These are phyloP conservation scores for Penicillium chermesinum DNA, from an alignment of 495 filamentous ascomycete genomes.

Conservation along the genomic window DNA sequence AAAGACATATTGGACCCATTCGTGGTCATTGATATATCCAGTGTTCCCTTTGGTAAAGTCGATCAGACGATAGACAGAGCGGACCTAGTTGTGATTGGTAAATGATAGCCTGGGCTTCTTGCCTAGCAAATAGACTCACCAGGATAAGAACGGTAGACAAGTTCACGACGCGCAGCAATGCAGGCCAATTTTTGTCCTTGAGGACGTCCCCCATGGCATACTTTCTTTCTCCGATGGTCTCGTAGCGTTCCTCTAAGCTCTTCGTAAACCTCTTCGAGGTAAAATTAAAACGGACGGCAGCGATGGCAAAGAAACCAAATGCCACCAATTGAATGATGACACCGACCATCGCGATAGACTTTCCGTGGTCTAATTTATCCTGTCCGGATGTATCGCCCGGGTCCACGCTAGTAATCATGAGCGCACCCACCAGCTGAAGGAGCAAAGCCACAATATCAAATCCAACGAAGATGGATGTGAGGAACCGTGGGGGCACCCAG, in stretches of 20 bases:
- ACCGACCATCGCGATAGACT: slow-evolving; percentile 35
- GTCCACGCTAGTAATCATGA: slow-evolving; percentile 33
- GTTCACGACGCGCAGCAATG: slow-evolving; percentile 50
- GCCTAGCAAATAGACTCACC: slow-evolving; percentile 29
- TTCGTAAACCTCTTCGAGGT: slow-evolving; percentile 36
- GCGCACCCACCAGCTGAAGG: slow-evolving; percentile 25
- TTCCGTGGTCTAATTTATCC: slow-evolving; percentile 32
- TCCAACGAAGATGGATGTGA: slow-evolving; percentile 30
- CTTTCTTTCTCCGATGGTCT: slow-evolving; percentile 20
- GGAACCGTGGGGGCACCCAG: slow-evolving; percentile 44
- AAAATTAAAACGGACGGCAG: slow-evolving; percentile 34
- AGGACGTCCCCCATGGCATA: slow-evolving; percentile 26
- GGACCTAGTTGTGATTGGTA: too few species aligned
- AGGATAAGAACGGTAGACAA: slow-evolving; percentile 49
- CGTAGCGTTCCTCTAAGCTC: slow-evolving; percentile 23
- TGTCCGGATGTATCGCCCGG: slow-evolving; percentile 18
- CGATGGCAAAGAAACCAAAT: slow-evolving; percentile 41
- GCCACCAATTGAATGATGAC: slow-evolving; percentile 37
- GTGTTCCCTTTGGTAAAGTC: slow-evolving; percentile 54
- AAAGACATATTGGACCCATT: slow-evolving; percentile 59
- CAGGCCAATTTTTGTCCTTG: slow-evolving; percentile 43
- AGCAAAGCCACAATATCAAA: slow-evolving; percentile 29
- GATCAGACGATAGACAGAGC: slow-evolving; percentile 56
- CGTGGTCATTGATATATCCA: slow-evolving; percentile 49
- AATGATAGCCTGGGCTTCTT: too few species aligned